phyloP scores from a whole-genome alignment of 805 yeast species.

The Tetrapisispora nanseiensis region DNA sequence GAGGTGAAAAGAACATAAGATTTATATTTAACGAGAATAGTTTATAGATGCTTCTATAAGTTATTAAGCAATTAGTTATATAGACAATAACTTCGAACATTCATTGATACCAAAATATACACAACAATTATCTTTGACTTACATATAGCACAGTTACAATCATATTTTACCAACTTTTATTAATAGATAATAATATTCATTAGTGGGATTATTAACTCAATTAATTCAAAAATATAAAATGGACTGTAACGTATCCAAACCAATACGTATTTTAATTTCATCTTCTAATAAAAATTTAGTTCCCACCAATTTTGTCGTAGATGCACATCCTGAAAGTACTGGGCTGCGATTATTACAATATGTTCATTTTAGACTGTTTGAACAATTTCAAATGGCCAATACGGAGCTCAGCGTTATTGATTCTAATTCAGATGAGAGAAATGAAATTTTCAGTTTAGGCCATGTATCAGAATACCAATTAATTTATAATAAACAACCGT shows the following conservation, averaged over 20 bases:
- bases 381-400: background rate
- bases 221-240: no score
- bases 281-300: constrained; percentile 2
- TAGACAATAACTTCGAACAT: no score
- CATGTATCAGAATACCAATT: constrained; percentile 5
- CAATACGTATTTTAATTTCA: constrained; percentile 1
- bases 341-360: constrained; percentile 17
- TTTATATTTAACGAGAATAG: no score
- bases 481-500: background rate
- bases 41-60: no score
- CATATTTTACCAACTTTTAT: no score
- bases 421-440: constrained; percentile 4
- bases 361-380: constrained; percentile 9
- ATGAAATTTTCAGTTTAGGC: constrained; percentile 5
- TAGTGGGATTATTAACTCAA: no score
- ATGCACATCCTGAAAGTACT: constrained; percentile 15
- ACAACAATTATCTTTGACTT: no score
- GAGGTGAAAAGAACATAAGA: no score
- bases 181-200: no score
- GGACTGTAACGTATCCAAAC: background rate
- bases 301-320: constrained; percentile 10
- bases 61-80: no score
- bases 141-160: no score
- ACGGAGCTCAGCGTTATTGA: constrained; percentile 1
- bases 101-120: no score